phyloP scores from a whole-genome alignment of 306 rosid species.

The Vigna unguiculata region DNA sequence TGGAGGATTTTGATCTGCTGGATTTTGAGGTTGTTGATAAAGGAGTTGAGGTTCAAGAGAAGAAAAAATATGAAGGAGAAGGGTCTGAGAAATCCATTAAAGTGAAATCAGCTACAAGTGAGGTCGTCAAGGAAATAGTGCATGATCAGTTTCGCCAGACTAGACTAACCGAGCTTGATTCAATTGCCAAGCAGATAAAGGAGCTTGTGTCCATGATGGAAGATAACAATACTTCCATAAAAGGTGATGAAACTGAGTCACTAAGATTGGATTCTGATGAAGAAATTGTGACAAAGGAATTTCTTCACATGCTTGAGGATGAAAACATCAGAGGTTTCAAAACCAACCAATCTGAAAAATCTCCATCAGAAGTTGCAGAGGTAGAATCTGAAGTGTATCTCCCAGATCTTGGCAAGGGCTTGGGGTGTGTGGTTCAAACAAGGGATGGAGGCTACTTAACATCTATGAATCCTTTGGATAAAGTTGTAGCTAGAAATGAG shows the following conservation, averaged over 20 bases:
- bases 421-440: constrained; percentile 86
- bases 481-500: constrained; percentile 55
- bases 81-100: constrained; percentile 61
- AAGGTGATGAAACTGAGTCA: constrained; percentile 58
- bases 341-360: constrained; percentile 50
- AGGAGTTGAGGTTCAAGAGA: constrained; percentile 82
- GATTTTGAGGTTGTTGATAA: constrained; percentile 85
- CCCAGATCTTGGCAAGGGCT: constrained; percentile 86
- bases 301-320: constrained; percentile 88
- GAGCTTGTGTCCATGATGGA: constrained; percentile 84
- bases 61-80: constrained; percentile 48
- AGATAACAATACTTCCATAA: constrained; percentile 25
- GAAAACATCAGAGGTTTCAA: constrained; percentile 58
- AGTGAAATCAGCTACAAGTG: constrained; percentile 60
- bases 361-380: constrained; percentile 55
- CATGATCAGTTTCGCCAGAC: constrained; percentile 60
- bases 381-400: constrained; percentile 72
- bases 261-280: constrained; percentile 81
- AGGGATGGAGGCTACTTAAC: constrained; percentile 86
- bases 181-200: constrained; percentile 86
- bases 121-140: constrained; percentile 77
- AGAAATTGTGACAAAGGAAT: constrained; percentile 81
- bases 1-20: constrained; percentile 75
- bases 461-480: constrained; percentile 81
- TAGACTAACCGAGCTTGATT: constrained; percentile 77